phyloP scores from a whole-genome alignment of 306 rosid genomes.

The Cicer cuneatum region DNA sequence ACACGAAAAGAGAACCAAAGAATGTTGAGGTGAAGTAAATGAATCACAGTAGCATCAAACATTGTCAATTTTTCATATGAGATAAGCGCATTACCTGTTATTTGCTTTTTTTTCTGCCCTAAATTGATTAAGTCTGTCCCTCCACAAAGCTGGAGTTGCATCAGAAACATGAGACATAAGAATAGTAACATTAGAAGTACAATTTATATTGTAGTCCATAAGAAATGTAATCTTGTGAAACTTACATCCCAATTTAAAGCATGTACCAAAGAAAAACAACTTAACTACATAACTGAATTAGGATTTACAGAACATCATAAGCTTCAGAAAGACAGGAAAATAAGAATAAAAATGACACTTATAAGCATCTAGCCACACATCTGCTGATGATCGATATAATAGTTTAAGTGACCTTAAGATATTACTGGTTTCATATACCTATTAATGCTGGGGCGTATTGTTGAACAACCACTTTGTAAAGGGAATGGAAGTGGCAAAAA shows the following conservation, averaged over 20 bases:
- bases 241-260: conserved; percentile 12
- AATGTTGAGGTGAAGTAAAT: conserved; percentile 12
- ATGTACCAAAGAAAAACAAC: conserved; percentile 17
- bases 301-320: conserved; percentile 24
- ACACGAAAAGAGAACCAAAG: conserved; percentile 11
- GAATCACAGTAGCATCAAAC: neutral
- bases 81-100: conserved; percentile 48
- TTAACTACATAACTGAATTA: conserved; percentile 1
- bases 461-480: neutral
- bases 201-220: conserved; percentile 14
- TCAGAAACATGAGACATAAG: conserved; percentile 29
- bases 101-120: conserved; percentile 54
- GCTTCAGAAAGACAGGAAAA: conserved; percentile 6
- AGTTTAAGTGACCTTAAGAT: neutral
- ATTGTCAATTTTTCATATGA: conserved; percentile 30
- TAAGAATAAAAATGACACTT: conserved; percentile 9
- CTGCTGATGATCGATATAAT: neutral
- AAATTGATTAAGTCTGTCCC: conserved; percentile 58
- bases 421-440: neutral
- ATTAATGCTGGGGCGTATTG: neutral
- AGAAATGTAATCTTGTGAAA: conserved; percentile 21
- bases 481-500: neutral
- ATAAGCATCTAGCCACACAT: neutral
- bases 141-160: conserved; percentile 56
- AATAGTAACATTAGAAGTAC: conserved; percentile 15